Base-by-base conservation (phyloP, 2,329 filamentous ascomycete genomes). In the Trichoderma atroviride region DNA sequence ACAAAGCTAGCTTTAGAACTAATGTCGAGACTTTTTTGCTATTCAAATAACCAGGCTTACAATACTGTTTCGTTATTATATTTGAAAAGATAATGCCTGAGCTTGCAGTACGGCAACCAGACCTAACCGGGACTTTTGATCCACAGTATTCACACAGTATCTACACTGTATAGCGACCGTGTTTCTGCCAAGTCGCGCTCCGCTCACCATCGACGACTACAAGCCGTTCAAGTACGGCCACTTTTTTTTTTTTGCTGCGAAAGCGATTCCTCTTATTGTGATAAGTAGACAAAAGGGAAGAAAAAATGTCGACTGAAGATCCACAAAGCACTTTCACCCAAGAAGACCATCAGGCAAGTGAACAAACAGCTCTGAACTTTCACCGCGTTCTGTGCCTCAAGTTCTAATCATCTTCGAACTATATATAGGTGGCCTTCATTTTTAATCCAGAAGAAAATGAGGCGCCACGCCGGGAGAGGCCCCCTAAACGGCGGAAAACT, bases 401-500 rank as follows among this genome's bases (percentile, higher is more conserved):
- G 40, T 58, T 52, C 65, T 63, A 40, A 69, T 10, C 33, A 37
- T n/a, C 47, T 22, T 58, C 37, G 24, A 59, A 27, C 24, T 19
- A 5, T 29, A 27, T 35, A 43, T 75, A 91, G 88, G 84, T 85
- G 58, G 87, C 88, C 68, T 91, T 89, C 76, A 80, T 91, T 72
- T 91, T 90, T 77, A 83, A 85, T 70, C 85, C 88, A 69, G 78
- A 83, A 56, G 79, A 82, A 69, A 77, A 80, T 35, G 79, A 76
- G 63, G 72, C 76, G 55, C 43, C 55, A 35, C 74, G 73, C 60
- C 72, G 76, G 43, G 76, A 78, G 55, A 75, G 86, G 50, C 85
- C 88, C 33, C 75, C 83, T 43, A 91, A 92, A 76, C 83, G 85
- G 69, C 84, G 88, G 67, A 88, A 85, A 75, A 80, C 87, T 9